Evolutionary conservation across 257 asterid species (phyloP), one percentile per base, ranked within the genome.

Genomic region (Petrea volubilis): DNA sequence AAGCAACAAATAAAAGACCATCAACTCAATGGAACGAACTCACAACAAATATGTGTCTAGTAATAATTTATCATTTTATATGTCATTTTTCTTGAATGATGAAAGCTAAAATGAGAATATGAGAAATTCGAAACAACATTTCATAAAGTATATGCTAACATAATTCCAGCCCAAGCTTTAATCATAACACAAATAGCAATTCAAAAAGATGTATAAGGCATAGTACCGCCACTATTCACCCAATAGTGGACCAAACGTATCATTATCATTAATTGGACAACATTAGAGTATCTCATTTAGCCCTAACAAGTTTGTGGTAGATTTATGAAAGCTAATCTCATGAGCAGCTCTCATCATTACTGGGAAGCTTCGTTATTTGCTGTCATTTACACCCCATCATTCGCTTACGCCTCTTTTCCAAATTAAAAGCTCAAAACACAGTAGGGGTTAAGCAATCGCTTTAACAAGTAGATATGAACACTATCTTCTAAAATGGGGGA

Each of bases 341-440:
- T 47, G 60, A 59, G 59, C 57, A 74, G 70, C 62, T 47, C 59
- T 68, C 65, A 52, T 53, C 63, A 65, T 68, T 43, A n/a, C n/a
- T n/a, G n/a, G 72, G 78, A 67, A 82, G 76, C 73, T 68, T 78
- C 81, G 53, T 61, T 33, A 67, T 75, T 75, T 70, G 5, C 41
- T 67, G 76, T 78, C 77, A n/a, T 67, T 24, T 24, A 25, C 28
- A 50, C 52, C 21, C 57, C 46, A 63, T 31, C n/a, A 28, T 63
- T 11, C n/a, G 41, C 40, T n/a, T n/a, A n/a, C n/a, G n/a, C n/a
- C n/a, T n/a, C n/a, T n/a, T n/a, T n/a, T n/a, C n/a, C 64, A 44
- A 56, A 70, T 65, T 62, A 59, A 63, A 62, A 46, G 73, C 62
- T 73, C 44, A 46, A 38, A 60, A 68, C 47, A 17, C 25, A 69